Evolutionary conservation across 495 filamentous ascomycete species (phyloP).

Genomic region (Aspergillus panamensis): DNA sequence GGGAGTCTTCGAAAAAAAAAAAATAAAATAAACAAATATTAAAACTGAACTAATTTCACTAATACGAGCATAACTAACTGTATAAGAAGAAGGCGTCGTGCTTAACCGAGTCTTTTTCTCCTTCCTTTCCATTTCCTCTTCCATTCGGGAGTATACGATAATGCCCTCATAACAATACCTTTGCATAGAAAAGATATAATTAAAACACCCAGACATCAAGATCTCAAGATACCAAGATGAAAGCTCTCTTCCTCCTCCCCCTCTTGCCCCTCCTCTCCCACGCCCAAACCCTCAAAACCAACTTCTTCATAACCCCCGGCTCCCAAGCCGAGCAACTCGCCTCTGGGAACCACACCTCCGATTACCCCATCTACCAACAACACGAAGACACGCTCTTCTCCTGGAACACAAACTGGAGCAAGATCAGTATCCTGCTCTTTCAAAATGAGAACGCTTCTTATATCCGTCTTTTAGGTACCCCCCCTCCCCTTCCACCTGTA

Average conservation of each 20-base stretch:
- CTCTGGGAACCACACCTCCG: slow-evolving; percentile 12
- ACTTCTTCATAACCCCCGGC: slow-evolving; percentile 16
- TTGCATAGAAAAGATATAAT: background rate
- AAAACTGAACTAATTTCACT: too few relatives aligned
- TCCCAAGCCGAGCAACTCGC: slow-evolving; percentile 9
- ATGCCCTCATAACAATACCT: background rate
- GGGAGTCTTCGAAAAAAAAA: too few relatives aligned
- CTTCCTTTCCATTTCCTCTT: background rate
- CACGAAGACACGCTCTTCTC: background rate
- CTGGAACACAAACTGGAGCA: slow-evolving; percentile 12
- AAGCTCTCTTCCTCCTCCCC: background rate
- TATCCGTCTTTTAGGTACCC: slow-evolving; percentile 9
- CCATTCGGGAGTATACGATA: background rate
- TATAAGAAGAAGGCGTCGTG: too few relatives aligned
- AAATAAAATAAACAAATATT: too few relatives aligned
- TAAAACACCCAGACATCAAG: background rate
- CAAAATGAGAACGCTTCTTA: slow-evolving; percentile 15
- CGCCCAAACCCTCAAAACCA: background rate
- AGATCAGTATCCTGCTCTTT: slow-evolving; percentile 13
- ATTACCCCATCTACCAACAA: slow-evolving; percentile 12
- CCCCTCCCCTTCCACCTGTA: background rate
- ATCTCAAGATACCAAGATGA: too few relatives aligned
- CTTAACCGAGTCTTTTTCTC: background rate
- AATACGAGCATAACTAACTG: too few relatives aligned
- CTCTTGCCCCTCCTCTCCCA: background rate